Conservation (phyloP, 805 yeast genomes). For the Candida oleophila region DNA sequence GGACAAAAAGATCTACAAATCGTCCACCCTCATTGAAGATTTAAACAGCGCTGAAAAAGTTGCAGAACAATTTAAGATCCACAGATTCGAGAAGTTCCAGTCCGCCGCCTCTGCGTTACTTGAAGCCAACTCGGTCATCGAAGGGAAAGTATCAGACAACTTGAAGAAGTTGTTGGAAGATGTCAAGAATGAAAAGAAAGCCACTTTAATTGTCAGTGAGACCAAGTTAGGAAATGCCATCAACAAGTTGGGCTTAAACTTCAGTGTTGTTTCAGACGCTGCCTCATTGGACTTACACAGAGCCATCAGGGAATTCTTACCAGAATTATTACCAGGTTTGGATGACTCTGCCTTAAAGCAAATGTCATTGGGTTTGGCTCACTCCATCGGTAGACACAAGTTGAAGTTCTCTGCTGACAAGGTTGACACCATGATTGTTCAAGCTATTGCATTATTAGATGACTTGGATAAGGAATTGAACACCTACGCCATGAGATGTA, state of each 20-base stretch:
- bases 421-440: constrained; percentile 98
- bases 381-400: constrained; percentile 97
- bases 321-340: constrained; percentile 92
- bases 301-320: constrained; percentile 91
- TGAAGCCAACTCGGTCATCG: constrained; percentile 89
- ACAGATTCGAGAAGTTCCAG: constrained; percentile 91
- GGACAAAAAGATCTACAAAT: constrained; percentile 94
- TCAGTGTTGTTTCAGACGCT: constrained; percentile 89
- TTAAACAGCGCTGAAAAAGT: constrained; percentile 82
- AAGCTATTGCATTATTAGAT: constrained; percentile 95
- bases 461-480: constrained; percentile 97
- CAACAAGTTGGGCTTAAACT: constrained; percentile 87
- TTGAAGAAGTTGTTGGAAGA: constrained; percentile 75
- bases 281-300: constrained; percentile 93
- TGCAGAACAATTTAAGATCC: constrained; percentile 85
- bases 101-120: constrained; percentile 96
- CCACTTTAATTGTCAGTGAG: constrained; percentile 88
- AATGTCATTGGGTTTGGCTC: constrained; percentile 98
- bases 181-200: constrained; percentile 75
- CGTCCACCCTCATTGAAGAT: constrained; percentile 69
- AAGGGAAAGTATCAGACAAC: constrained; percentile 89
- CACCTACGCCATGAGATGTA: constrained; percentile 98
- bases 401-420: constrained; percentile 96
- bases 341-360: constrained; percentile 80
- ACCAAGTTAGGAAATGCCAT: constrained; percentile 95